A percentile compares a stretch with the other conserved stretches of the same genome.
Evolutionary conservation across 1,284 basidiomycete genomes (phyloP).

Genomic region (Papiliotrema fonsecae): DNA sequence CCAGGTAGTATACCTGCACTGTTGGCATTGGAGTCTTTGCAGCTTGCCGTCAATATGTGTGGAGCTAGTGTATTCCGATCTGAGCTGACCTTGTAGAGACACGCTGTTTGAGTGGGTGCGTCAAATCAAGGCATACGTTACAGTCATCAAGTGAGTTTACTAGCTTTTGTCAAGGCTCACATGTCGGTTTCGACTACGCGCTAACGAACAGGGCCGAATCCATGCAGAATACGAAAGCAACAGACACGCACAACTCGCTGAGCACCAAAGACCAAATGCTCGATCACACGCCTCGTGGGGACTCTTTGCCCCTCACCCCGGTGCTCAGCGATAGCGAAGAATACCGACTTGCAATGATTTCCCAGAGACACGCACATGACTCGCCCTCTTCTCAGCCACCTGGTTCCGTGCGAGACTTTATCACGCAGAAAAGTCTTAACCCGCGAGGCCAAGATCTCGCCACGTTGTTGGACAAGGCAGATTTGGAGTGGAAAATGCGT

Average conservation of each 20-base stretch:
- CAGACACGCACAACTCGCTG: slow-evolving; percentile 16
- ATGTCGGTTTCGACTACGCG: too few relatives aligned
- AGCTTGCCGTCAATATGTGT: too few relatives aligned
- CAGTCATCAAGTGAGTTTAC: slow-evolving; percentile 24
- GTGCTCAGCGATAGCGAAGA: background rate
- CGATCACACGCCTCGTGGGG: slow-evolving; percentile 16
- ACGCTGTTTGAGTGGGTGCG: slow-evolving; percentile 32
- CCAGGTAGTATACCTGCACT: too few relatives aligned
- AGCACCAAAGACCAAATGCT: slow-evolving; percentile 22
- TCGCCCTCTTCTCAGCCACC: background rate
- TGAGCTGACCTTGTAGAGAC: slow-evolving; percentile 9
- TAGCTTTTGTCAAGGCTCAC: background rate
- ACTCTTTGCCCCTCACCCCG: background rate
- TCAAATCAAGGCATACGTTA: slow-evolving; percentile 32
- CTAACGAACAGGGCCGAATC: slow-evolving; percentile 23
- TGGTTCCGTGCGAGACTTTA: background rate
- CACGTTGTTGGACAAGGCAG: background rate
- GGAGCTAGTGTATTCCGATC: too few relatives aligned
- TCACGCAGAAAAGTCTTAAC: background rate
- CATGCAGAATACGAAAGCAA: slow-evolving; percentile 21
- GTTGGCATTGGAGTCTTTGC: too few relatives aligned
- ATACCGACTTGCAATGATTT: background rate
- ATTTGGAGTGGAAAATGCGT: slow-evolving; percentile 1
- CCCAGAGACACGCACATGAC: background rate
- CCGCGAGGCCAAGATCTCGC: background rate